These are phyloP conservation scores for Clarireedia homoeocarpa DNA, from an alignment of 2,329 filamentous ascomycete species.

Conservation along the genomic window DNA sequence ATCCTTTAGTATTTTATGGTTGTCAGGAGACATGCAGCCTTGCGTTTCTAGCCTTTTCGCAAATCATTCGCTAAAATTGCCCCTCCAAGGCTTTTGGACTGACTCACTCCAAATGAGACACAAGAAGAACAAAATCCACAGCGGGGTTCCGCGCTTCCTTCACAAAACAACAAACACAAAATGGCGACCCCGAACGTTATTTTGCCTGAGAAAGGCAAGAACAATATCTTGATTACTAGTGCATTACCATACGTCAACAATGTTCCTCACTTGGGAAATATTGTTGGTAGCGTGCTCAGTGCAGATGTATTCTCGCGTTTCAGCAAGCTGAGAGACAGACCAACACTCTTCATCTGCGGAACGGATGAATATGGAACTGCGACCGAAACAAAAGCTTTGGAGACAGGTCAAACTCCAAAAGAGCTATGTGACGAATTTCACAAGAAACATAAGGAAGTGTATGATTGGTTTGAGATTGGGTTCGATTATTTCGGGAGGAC, in stretches of 20 bases:
- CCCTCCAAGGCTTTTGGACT: constrained; percentile 7
- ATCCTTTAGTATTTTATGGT: neutral
- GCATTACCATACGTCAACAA: constrained; percentile 82
- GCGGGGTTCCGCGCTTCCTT: constrained; percentile 3
- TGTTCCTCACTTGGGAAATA: constrained; percentile 79
- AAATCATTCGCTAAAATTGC: neutral
- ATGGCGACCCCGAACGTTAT: constrained; percentile 34
- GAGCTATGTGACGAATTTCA: constrained; percentile 91
- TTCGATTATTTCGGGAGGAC: constrained; percentile 96
- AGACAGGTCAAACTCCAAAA: constrained; percentile 74
- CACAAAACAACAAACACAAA: constrained; percentile 1
- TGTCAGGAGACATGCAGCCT: neutral
- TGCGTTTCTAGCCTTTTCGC: neutral
- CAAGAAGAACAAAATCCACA: constrained; percentile 3
- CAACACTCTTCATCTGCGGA: constrained; percentile 79
- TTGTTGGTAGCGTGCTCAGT: constrained; percentile 78
- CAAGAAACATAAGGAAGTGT: constrained; percentile 80
- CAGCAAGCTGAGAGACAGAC: constrained; percentile 70
- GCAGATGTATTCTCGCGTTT: constrained; percentile 82
- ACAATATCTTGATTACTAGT: constrained; percentile 84
- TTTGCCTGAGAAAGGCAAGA: constrained; percentile 63
- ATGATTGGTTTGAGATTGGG: constrained; percentile 91
- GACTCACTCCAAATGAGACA: neutral
- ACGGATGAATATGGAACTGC: constrained; percentile 94
- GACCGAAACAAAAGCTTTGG: constrained; percentile 90